A percentile compares a stretch with the other conserved stretches of the same genome.
Evolutionary conservation across 2,329 filamentous ascomycete species (phyloP).

Genomic region (Graphilbum sp.): DNA sequence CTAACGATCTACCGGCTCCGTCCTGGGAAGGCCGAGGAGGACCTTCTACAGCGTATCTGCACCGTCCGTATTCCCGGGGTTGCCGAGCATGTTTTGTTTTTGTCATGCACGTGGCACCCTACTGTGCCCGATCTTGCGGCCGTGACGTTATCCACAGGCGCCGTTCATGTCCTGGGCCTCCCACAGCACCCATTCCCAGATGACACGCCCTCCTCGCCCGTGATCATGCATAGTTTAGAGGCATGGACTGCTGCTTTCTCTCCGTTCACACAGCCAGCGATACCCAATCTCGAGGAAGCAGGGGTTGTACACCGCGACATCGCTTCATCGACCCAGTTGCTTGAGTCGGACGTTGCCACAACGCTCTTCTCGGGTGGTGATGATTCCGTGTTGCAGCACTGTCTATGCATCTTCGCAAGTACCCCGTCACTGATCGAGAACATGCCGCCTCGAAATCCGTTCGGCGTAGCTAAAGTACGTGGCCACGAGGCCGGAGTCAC

Average conservation of each 20-base stretch:
- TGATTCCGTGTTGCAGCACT: conserved; percentile 45
- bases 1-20: conserved; percentile 46
- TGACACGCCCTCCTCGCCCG: conserved; percentile 17
- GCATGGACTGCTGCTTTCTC: conserved; percentile 59
- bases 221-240: conserved; percentile 41
- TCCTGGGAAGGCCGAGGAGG: conserved; percentile 14
- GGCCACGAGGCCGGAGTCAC: conserved; percentile 72
- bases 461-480: conserved; percentile 11
- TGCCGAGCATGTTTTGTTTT: conserved; percentile 43
- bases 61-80: conserved; percentile 31
- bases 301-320: no score
- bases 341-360: conserved; percentile 13
- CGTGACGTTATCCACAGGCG: conserved; percentile 54
- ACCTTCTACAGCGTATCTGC: conserved; percentile 22
- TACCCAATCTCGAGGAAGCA: no score
- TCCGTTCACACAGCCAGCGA: conserved; percentile 8
- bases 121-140: conserved; percentile 36
- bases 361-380: conserved; percentile 58
- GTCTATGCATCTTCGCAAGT: conserved; percentile 9
- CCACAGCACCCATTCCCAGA: conserved; percentile 23
- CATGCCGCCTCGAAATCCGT: conserved; percentile 5
- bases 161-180: conserved; percentile 39
- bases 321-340: no score
- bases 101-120: conserved; percentile 63
- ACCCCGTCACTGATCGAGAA: background rate